phyloP scores from a whole-genome alignment of 441 rosid genomes.

The Cnidoscolus chayamansa region DNA sequence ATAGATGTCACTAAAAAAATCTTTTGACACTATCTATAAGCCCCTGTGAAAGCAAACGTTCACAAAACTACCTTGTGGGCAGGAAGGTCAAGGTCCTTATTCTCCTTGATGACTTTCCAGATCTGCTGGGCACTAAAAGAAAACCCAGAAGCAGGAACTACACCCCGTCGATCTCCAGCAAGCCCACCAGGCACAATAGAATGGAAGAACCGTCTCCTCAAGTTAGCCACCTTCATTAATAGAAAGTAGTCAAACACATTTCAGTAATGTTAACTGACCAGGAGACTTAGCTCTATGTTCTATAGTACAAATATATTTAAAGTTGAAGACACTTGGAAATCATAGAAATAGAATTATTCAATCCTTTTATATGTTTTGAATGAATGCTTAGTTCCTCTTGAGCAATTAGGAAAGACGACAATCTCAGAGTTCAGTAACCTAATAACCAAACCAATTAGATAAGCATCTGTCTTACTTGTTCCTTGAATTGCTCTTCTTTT shows the following conservation, averaged over 20 bases:
- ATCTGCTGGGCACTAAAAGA: slow-evolving; percentile 90
- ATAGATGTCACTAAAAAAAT: slow-evolving; percentile 16
- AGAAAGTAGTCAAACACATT: slow-evolving; percentile 13
- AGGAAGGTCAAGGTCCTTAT: slow-evolving; percentile 98
- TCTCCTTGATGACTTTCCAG: slow-evolving; percentile 97
- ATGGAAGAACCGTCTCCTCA: slow-evolving; percentile 85
- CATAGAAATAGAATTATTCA: neutral
- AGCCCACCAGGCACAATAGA: slow-evolving; percentile 99
- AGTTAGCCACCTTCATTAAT: slow-evolving; percentile 61
- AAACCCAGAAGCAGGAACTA: slow-evolving; percentile 97
- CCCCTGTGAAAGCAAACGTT: neutral
- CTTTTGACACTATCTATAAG: neutral
- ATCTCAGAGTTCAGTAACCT: neutral
- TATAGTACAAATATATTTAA: slow-evolving; percentile 6
- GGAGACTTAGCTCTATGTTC: slow-evolving; percentile 1
- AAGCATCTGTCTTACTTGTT: slow-evolving; percentile 60
- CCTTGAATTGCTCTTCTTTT: slow-evolving; percentile 92
- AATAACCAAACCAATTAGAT: neutral
- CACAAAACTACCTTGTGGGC: slow-evolving; percentile 85
- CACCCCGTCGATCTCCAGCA: slow-evolving; percentile 98
- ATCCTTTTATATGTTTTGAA: neutral
- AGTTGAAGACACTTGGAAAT: neutral
- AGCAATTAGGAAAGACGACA: neutral
- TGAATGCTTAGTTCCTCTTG: neutral
- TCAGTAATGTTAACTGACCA: neutral